Evolutionary conservation across 306 rosid species (phyloP).

Genomic region (Dryas octopetala): DNA sequence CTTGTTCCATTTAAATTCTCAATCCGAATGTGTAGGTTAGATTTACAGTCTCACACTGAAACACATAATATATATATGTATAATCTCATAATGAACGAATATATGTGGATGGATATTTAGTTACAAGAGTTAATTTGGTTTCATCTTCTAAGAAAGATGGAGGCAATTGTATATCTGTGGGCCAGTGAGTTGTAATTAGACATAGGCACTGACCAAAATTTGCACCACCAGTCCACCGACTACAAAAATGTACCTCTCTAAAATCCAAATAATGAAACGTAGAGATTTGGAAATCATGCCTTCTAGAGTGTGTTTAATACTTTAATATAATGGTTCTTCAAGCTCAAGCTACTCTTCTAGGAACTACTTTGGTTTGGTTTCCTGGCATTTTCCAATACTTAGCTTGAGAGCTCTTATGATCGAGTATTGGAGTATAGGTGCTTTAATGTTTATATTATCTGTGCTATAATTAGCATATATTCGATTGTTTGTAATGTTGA

Average conservation of each 20-base stretch:
- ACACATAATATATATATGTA: no score
- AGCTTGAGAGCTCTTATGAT: no score
- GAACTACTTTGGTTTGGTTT: neutral
- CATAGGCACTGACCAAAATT: slow-evolving; percentile 8
- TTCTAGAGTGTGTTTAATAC: neutral
- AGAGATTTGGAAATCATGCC: slow-evolving; percentile 1
- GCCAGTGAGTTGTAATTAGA: neutral
- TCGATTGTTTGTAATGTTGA: no score
- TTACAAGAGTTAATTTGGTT: slow-evolving; percentile 1
- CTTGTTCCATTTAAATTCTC: neutral
- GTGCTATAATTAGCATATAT: no score
- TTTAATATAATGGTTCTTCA: neutral
- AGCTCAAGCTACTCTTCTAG: neutral
- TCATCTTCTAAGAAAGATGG: slow-evolving; percentile 1
- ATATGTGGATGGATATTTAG: neutral
- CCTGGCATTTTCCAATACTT: neutral
- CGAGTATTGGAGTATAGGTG: no score
- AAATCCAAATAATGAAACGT: neutral
- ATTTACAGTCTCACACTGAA: neutral
- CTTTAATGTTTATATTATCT: no score
- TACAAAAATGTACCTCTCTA: neutral
- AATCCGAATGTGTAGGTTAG: neutral
- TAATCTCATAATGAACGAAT: neutral
- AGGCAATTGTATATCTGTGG: neutral
- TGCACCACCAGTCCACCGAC: slow-evolving; percentile 11